phyloP scores from a whole-genome alignment of 164 flowering plant species.

The Aristolochia contorta region DNA sequence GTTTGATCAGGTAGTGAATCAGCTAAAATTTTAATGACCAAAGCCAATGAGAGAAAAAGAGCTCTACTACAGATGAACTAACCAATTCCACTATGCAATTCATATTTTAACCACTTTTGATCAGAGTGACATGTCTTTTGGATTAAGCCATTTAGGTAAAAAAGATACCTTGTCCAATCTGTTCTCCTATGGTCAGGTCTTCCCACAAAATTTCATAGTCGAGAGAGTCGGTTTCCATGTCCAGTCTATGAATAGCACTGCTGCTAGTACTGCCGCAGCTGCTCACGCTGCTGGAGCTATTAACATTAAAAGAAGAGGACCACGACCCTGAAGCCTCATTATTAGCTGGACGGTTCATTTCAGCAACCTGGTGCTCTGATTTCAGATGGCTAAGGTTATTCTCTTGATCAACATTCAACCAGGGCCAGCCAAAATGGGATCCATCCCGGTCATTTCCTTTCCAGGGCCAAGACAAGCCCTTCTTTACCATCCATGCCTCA shows the following conservation, averaged over 20 bases:
- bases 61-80: background rate
- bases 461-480: slow-evolving; percentile 80
- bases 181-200: slow-evolving; percentile 86
- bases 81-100: background rate
- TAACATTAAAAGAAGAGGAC: slow-evolving; percentile 59
- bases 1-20: too few relatives aligned
- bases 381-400: slow-evolving; percentile 29
- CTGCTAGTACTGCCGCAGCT: slow-evolving; percentile 85
- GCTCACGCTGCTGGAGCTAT: slow-evolving; percentile 86
- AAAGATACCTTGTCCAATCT: slow-evolving; percentile 80
- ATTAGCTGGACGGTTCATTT: slow-evolving; percentile 30
- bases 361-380: slow-evolving; percentile 35
- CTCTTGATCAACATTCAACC: slow-evolving; percentile 53
- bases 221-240: slow-evolving; percentile 64
- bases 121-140: background rate
- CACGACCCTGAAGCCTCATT: slow-evolving; percentile 78
- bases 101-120: background rate
- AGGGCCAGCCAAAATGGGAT: slow-evolving; percentile 45
- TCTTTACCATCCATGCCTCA: slow-evolving; percentile 83
- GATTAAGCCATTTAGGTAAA: background rate
- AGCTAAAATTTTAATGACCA: background rate
- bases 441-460: slow-evolving; percentile 60
- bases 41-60: background rate
- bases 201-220: slow-evolving; percentile 97
- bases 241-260: slow-evolving; percentile 63